Percentiles rank a stretch among this genome's conserved stretches.
Conservation (phyloP, 2,329 filamentous ascomycete genomes). For the Lachnellula arida region DNA sequence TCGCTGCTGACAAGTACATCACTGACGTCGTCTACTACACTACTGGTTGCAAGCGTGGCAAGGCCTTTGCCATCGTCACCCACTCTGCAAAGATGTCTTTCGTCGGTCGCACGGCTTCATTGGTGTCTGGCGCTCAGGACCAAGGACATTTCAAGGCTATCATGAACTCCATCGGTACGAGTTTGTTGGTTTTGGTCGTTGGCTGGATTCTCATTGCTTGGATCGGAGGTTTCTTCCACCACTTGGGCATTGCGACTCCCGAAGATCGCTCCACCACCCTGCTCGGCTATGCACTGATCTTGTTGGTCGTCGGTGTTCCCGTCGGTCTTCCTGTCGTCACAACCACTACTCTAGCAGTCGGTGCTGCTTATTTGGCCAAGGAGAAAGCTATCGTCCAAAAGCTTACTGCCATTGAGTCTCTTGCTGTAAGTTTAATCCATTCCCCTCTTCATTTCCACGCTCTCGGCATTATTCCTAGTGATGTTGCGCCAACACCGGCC, state of each 20-base stretch:
- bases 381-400: conserved; percentile 78
- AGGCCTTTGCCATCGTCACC: conserved; percentile 65
- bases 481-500: not conserved
- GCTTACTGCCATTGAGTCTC: conserved; percentile 72
- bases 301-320: conserved; percentile 73
- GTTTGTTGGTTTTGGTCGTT: conserved; percentile 70
- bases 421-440: conserved; percentile 41
- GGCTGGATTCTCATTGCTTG: conserved; percentile 71
- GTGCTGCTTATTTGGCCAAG: conserved; percentile 71
- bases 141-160: conserved; percentile 77
- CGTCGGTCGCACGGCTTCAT: conserved; percentile 69
- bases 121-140: conserved; percentile 71
- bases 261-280: conserved; percentile 57
- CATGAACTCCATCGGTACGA: conserved; percentile 76
- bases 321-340: conserved; percentile 77
- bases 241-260: conserved; percentile 57
- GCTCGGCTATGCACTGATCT: conserved; percentile 63
- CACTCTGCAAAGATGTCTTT: conserved; percentile 68
- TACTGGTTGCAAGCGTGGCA: conserved; percentile 76
- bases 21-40: conserved; percentile 73
- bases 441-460: not conserved
- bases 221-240: conserved; percentile 76
- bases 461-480: not conserved
- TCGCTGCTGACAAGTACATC: conserved; percentile 76
- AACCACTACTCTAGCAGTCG: conserved; percentile 71